phyloP scores from a whole-genome alignment of 192 early-diverging fungal genomes.

The Backusella parvicylindrica region DNA sequence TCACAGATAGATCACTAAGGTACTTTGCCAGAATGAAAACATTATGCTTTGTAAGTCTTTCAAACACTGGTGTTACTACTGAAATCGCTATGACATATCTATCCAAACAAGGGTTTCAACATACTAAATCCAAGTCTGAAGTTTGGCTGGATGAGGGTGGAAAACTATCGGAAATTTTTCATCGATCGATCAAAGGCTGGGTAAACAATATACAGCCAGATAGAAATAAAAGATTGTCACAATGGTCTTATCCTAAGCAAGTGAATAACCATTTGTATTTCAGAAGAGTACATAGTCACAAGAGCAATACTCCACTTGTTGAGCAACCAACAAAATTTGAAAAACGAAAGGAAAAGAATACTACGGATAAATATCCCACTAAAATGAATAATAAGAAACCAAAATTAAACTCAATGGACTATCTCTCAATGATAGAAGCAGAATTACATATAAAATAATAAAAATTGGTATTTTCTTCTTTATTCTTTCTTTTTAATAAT shows the following conservation, averaged over 20 bases:
- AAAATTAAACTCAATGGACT: background rate
- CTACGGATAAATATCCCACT: background rate
- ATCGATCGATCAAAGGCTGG: background rate
- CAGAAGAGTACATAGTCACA: background rate
- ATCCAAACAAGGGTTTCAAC: background rate
- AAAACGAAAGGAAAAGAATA: background rate
- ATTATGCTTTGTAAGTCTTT: background rate
- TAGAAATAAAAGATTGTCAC: background rate
- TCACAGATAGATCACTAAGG: background rate
- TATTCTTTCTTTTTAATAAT: slow-evolving; percentile 15
- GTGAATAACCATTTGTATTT: background rate
- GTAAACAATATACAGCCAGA: background rate
- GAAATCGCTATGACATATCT: background rate
- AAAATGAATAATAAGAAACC: background rate
- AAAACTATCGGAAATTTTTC: background rate
- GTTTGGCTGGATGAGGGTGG: background rate
- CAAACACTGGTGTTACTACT: background rate
- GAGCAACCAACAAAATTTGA: background rate
- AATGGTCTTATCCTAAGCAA: background rate
- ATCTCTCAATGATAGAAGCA: background rate
- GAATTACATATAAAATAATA: background rate
- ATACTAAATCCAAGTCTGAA: background rate
- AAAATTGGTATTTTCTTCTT: background rate
- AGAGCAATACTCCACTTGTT: background rate
- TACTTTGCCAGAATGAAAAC: background rate